Base-by-base conservation (phyloP, 441 rosid genomes). In the Erysimum pusillum region DNA sequence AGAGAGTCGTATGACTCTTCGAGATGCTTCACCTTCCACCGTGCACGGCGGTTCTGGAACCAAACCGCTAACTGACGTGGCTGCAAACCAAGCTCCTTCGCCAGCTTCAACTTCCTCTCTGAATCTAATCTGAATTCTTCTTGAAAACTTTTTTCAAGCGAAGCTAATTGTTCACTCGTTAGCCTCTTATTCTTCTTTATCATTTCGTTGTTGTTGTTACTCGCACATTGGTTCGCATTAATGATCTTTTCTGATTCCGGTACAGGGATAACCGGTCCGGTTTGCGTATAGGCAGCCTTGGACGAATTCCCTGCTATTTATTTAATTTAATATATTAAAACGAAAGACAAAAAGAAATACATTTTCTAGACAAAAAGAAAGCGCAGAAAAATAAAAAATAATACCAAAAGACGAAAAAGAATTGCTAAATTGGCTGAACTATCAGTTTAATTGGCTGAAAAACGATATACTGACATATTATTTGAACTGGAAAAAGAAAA, bases 1-100 rank as follows among this genome's bases (percentile, higher is more conserved):
- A 94, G 94, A 0, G 85, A 46, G 66, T 92, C 90, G 45, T 92
- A 94, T 4, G 87, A 80, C 67, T 87, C 86, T 69, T 89, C 98
- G 7, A 94, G 91, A 68, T 90, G 89, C 85, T 90, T 92, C 15
- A 88, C 81, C 78, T 90, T 94, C 97, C 98, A 94, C 51, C 98
- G 75, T 10, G 98, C 97, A 12, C 98, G 92, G 44, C 94, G 84
- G 71, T 94, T 94, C 73, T 92, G 97, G 79, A 92, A 94, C 98
- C 98, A 94, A 51, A 94, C 91, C n/a, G 97, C 92, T 58, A 89
- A 81, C 79, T 94, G 97, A 36, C 97, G 84, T 3, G 97, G 97
- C 82, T 94, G 91, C 51, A 92, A 81, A 59, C 97, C 90, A 39
- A 94, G 87, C 22, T 94, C 97, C 22, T 84, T 82, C 7, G 98